A percentile compares a stretch with the other conserved stretches of the same genome.
Conservation (phyloP, 306 rosid genomes). For the Lathyrus tuberosus region DNA sequence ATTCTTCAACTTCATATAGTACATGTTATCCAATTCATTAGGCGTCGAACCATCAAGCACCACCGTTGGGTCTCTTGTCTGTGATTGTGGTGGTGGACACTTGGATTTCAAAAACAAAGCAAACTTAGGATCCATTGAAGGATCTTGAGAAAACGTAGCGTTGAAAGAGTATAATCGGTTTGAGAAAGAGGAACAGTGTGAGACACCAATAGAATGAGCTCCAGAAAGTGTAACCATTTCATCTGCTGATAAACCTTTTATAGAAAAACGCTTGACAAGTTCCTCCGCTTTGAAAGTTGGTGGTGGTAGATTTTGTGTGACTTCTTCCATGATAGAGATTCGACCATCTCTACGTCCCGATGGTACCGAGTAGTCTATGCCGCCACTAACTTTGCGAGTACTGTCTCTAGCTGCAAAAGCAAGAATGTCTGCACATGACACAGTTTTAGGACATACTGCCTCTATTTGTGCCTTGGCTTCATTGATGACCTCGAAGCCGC, state of each 20-base stretch:
- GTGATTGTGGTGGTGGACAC: conserved; percentile 33
- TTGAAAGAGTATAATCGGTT: conserved; percentile 46
- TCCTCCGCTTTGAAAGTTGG: conserved; percentile 29
- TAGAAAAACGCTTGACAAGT: conserved; percentile 3
- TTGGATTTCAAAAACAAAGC: conserved; percentile 36
- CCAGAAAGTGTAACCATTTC: conserved; percentile 57
- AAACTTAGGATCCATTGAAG: conserved; percentile 41
- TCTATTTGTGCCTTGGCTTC: conserved; percentile 48
- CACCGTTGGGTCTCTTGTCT: conserved; percentile 28
- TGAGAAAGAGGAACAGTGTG: conserved; percentile 48
- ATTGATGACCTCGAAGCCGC: conserved; percentile 51
- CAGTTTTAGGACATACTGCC: conserved; percentile 41
- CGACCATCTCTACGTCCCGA: conserved; percentile 52
- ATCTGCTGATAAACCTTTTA: conserved; percentile 44
- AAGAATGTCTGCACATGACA: conserved; percentile 49
- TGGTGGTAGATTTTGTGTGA: conserved; percentile 27
- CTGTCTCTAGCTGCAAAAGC: conserved; percentile 55
- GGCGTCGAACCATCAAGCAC: conserved; percentile 44
- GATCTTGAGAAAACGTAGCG: conserved; percentile 43
- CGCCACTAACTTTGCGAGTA: conserved; percentile 33
- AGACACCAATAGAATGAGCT: conserved; percentile 49
- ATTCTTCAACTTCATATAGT: conserved; percentile 31
- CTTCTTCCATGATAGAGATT: conserved; percentile 36
- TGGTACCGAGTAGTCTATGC: conserved; percentile 33
- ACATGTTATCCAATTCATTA: conserved; percentile 46